Evolutionary conservation across 176 grass and related monocot genomes (phyloP).

Genomic region (Lolium rigidum): DNA sequence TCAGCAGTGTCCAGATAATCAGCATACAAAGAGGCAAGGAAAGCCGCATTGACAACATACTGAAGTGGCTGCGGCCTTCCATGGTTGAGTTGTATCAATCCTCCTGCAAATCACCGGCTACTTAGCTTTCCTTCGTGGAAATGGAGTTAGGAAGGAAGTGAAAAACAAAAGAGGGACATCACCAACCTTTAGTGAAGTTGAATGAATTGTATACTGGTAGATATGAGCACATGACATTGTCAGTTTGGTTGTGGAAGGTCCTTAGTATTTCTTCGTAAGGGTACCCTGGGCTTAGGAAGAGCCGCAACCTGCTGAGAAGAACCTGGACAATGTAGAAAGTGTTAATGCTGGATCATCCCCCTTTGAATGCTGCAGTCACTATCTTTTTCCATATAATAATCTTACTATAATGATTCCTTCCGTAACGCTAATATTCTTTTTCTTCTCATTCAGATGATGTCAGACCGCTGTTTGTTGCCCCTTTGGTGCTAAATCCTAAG

Average conservation of each 20-base stretch:
- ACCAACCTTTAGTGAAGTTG: constrained; percentile 91
- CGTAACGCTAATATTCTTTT: neutral
- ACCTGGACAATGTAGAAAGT: constrained; percentile 62
- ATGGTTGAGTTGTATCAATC: constrained; percentile 92
- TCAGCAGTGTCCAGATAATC: constrained; percentile 86
- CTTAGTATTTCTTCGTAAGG: constrained; percentile 96
- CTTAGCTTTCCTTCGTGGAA: constrained; percentile 30
- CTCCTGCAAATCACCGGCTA: constrained; percentile 58
- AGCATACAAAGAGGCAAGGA: constrained; percentile 82
- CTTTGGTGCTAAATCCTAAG: constrained; percentile 22
- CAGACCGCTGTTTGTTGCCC: neutral
- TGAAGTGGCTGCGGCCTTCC: constrained; percentile 89
- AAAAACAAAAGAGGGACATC: constrained; percentile 6
- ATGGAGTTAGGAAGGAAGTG: constrained; percentile 10
- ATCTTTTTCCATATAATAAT: neutral
- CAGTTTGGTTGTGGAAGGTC: constrained; percentile 92
- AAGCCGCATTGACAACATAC: constrained; percentile 89
- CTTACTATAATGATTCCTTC: neutral
- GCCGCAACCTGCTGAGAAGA: constrained; percentile 86
- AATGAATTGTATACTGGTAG: constrained; percentile 75
- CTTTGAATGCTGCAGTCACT: constrained; percentile 11
- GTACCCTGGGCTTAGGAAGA: constrained; percentile 90
- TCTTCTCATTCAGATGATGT: constrained; percentile 14
- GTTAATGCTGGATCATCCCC: constrained; percentile 33
- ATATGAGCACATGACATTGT: constrained; percentile 86